Evolutionary conservation across 148 eudicot species (phyloP), one percentile per base, ranked within the genome.

Genomic region (Diospyros lotus): DNA sequence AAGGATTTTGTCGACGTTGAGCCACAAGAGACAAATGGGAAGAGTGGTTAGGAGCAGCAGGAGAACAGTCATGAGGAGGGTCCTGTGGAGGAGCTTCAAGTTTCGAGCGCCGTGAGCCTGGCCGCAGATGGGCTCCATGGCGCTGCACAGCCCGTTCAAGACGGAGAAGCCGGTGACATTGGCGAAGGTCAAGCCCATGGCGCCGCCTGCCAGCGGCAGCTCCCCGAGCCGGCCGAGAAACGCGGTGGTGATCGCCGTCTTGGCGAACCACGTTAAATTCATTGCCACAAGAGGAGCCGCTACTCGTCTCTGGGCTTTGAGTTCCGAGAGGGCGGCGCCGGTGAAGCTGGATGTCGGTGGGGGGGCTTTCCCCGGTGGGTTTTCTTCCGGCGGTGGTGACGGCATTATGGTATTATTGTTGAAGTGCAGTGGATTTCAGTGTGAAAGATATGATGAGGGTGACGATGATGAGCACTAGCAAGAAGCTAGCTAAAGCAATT

Each of bases 51-150:
- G 14, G 5, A 93, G 87, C 13, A 93, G 77, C 66, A 93, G 73
- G 44, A 77, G 58, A 15, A 76, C 82, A 18, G 91, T 75, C 96
- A 91, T 93, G 45, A 91, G 69, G 56, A 93, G 91, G 60, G 96
- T 89, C 82, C 88, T 91, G 64, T 88, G 94, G n/a, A 93, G 85
- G 59, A 91, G 94, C 76, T 77, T 91, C 64, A 80, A 91, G 77
- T 93, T 93, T 58, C 80, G 84, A 45, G 96, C 98, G 4, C 96
- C 98, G 75, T 79, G 88, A 11, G 98, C 98, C 43, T 93, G 98
- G 15, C 98, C 98, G 80, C 98, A 93, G 43, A 91, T 88, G n/a
- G 94, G 96, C 55, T 93, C 96, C 98, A 93, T 93, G 61, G 94
- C 98, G 40, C 86, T 89, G 71, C 83, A 87, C 41, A 93, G 82